Evolutionary conservation across 176 grass and related monocot species (phyloP).

Genomic region (Aegilops sharonensis): DNA sequence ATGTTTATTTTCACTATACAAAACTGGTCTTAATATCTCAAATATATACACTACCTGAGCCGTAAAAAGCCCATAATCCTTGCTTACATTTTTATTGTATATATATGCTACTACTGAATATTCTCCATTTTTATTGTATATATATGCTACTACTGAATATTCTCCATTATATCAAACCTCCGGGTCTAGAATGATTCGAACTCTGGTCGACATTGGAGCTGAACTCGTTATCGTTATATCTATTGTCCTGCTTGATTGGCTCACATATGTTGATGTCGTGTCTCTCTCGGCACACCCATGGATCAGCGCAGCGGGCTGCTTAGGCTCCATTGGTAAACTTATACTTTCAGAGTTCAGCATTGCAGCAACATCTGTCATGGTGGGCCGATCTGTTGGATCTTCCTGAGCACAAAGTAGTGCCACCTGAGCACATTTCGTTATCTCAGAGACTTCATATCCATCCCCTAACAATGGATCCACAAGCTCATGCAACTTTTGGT

Average conservation of each 20-base stretch:
- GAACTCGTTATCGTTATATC: constrained; percentile 38
- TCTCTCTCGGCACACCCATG: no score
- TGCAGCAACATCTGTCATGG: no score
- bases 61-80: not conserved
- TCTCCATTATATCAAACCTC: constrained; percentile 1
- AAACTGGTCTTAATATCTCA: not conserved
- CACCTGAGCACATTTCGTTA: no score
- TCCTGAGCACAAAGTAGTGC: no score
- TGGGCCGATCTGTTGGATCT: no score
- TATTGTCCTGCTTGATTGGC: constrained; percentile 43
- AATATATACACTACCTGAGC: not conserved
- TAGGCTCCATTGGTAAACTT: no score
- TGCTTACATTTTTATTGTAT: not conserved
- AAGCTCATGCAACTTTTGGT: constrained; percentile 17
- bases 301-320: no score
- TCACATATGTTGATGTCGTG: no score
- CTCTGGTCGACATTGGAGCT: constrained; percentile 24
- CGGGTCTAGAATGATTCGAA: constrained; percentile 34
- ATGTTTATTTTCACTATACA: not conserved
- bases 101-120: not conserved
- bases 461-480: no score
- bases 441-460: no score
- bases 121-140: not conserved
- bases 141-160: not conserved
- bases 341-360: no score